phyloP scores from a whole-genome alignment of 2,329 filamentous ascomycete genomes.

The Hypocrella siamensis region DNA sequence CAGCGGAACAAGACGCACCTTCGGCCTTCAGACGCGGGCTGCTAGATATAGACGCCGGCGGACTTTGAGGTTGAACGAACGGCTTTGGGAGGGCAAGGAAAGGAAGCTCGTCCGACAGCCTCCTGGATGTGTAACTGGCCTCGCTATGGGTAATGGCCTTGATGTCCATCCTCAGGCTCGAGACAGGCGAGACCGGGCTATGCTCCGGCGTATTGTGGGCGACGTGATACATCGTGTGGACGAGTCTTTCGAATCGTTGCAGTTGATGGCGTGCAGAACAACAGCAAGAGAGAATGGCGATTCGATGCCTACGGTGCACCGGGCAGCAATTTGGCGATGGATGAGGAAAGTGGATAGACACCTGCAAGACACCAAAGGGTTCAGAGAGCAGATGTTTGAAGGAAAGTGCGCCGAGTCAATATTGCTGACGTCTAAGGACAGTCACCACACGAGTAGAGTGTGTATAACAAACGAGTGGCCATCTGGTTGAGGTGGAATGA shows the following conservation, averaged over 20 bases:
- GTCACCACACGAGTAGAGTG: constrained; percentile 9
- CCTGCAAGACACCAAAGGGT: too few relatives aligned
- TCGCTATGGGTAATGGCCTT: constrained; percentile 8
- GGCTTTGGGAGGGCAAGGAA: constrained; percentile 7
- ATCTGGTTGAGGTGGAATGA: too few relatives aligned
- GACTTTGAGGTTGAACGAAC: constrained; percentile 11
- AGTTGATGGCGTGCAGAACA: too few relatives aligned
- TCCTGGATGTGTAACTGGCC: constrained; percentile 6
- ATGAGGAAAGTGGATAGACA: too few relatives aligned
- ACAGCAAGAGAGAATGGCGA: too few relatives aligned
- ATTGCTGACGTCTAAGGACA: constrained; percentile 11
- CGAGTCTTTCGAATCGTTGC: too few relatives aligned
- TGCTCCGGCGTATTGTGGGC: constrained; percentile 5
- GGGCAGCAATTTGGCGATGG: too few relatives aligned
- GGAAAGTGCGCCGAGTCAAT: too few relatives aligned
- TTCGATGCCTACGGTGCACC: too few relatives aligned
- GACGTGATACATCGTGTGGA: constrained; percentile 4
- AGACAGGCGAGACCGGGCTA: constrained; percentile 5
- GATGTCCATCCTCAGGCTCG: constrained; percentile 8
- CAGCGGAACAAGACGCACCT: constrained; percentile 8
- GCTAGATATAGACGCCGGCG: constrained; percentile 17
- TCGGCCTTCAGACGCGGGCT: constrained; percentile 18
- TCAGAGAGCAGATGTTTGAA: too few relatives aligned
- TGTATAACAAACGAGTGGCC: too few relatives aligned
- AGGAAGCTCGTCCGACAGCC: constrained; percentile 9